Percentiles rank a stretch among this genome's conserved stretches.
Evolutionary conservation across 2,329 filamentous ascomycete genomes (phyloP).

Genomic region (Dryadomyces quercivorus): DNA sequence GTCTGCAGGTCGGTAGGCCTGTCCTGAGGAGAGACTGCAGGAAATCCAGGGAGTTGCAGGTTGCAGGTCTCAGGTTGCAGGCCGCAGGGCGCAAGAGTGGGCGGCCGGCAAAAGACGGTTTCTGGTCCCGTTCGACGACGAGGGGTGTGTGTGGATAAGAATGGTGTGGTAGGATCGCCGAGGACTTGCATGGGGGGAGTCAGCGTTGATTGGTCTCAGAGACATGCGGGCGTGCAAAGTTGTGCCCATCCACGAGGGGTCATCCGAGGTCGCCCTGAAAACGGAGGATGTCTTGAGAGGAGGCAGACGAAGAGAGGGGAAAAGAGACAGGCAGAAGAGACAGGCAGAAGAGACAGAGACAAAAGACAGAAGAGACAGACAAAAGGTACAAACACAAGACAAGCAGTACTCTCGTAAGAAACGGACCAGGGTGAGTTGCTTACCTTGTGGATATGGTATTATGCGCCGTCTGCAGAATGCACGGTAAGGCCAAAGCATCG

Average conservation of each 20-base stretch:
- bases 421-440: neutral
- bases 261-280: slow-evolving; percentile 6
- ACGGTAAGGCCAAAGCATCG: neutral
- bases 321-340: no score
- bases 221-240: slow-evolving; percentile 4
- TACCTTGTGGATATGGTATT: neutral
- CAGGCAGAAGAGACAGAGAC: no score
- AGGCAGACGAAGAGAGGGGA: no score
- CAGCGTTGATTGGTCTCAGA: slow-evolving; percentile 11
- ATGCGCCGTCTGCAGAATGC: neutral
- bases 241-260: neutral
- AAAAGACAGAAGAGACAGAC: neutral
- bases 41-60: no score
- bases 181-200: slow-evolving; percentile 6
- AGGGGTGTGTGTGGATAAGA: slow-evolving; percentile 7
- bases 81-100: neutral
- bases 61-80: neutral
- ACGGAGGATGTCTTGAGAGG: slow-evolving; percentile 1
- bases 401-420: no score
- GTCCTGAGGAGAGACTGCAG: no score
- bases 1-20: neutral
- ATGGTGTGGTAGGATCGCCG: slow-evolving; percentile 10
- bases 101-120: neutral
- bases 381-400: neutral
- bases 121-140: slow-evolving; percentile 3